A percentile compares a stretch with the other conserved stretches of the same genome.
Evolutionary conservation across 1,139 yeast species (phyloP).

Genomic region (Saccharomyces hybrid): DNA sequence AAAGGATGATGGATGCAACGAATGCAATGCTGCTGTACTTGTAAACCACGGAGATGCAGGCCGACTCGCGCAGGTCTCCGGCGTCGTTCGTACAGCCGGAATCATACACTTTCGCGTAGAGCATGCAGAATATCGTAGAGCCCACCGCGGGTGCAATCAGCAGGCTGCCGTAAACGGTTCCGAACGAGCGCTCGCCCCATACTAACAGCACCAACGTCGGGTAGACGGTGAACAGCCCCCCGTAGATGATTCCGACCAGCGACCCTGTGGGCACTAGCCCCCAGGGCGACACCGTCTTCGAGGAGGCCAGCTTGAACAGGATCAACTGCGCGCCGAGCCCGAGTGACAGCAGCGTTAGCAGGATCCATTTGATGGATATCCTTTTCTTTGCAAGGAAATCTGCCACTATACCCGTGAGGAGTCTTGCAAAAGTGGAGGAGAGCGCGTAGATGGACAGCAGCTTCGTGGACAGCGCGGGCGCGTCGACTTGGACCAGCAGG

Average conservation of each 20-base stretch:
- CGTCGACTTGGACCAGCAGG: slow-evolving; percentile 18
- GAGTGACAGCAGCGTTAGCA: slow-evolving; percentile 36
- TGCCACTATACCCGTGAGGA: slow-evolving; percentile 56
- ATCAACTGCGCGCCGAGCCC: slow-evolving; percentile 40
- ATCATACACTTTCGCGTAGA: slow-evolving; percentile 66
- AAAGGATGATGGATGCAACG: slow-evolving; percentile 8
- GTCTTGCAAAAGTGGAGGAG: slow-evolving; percentile 55
- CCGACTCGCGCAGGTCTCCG: slow-evolving; percentile 1
- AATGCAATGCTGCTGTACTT: slow-evolving; percentile 10
- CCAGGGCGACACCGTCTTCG: slow-evolving; percentile 1
- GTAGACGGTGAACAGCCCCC: slow-evolving; percentile 74
- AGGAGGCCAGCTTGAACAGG: slow-evolving; percentile 15
- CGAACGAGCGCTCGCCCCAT: slow-evolving; percentile 88
- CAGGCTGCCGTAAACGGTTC: slow-evolving; percentile 89
- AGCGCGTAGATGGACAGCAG: slow-evolving; percentile 46
- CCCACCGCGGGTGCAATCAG: slow-evolving; percentile 91
- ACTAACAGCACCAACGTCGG: slow-evolving; percentile 76
- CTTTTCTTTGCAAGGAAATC: slow-evolving; percentile 42
- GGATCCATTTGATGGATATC: slow-evolving; percentile 38
- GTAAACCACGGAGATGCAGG: slow-evolving; percentile 20
- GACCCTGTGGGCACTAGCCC: slow-evolving; percentile 39
- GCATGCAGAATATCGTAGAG: slow-evolving; percentile 57
- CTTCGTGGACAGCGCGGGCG: slow-evolving; percentile 36
- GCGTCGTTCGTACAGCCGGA: slow-evolving; percentile 17
- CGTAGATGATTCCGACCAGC: slow-evolving; percentile 66